phyloP scores from a whole-genome alignment of 129 eudicot species.

The Artemisia annua region DNA sequence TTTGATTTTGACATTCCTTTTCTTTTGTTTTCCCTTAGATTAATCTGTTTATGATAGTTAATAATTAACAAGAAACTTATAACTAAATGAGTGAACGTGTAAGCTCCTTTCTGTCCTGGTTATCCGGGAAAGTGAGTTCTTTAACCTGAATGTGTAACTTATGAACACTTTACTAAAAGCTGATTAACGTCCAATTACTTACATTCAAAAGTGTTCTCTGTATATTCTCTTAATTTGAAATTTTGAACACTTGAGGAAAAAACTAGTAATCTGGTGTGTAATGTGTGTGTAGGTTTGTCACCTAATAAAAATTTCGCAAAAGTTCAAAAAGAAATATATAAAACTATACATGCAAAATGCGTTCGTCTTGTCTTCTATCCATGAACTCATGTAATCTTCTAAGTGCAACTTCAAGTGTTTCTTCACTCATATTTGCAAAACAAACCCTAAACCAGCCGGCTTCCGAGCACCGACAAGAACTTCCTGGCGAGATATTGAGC shows the following conservation, averaged over 20 bases:
- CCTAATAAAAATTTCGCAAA: no score
- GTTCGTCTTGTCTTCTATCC: constrained; percentile 31
- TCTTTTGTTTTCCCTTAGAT: background rate
- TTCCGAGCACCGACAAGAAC: constrained; percentile 79
- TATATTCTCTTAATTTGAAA: background rate
- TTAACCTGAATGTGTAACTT: no score
- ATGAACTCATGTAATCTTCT: constrained; percentile 59
- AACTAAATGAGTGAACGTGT: no score
- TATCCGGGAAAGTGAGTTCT: no score
- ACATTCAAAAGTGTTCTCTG: background rate
- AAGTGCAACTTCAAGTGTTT: constrained; percentile 64
- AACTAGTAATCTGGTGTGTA: no score
- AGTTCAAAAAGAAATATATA: no score
- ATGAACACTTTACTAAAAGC: background rate
- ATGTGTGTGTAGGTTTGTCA: no score
- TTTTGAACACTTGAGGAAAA: no score
- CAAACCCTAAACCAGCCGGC: constrained; percentile 93
- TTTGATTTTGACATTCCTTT: background rate
- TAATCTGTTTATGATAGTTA: background rate
- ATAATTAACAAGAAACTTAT: no score
- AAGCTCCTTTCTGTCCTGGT: no score
- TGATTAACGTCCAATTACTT: background rate
- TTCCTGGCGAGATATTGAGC: constrained; percentile 81
- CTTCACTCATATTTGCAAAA: constrained; percentile 82
- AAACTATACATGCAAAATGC: no score